Evolutionary conservation across 2,329 filamentous ascomycete species (phyloP), one percentile per base, ranked within the genome.

Genomic region (Apiospora sp.): DNA sequence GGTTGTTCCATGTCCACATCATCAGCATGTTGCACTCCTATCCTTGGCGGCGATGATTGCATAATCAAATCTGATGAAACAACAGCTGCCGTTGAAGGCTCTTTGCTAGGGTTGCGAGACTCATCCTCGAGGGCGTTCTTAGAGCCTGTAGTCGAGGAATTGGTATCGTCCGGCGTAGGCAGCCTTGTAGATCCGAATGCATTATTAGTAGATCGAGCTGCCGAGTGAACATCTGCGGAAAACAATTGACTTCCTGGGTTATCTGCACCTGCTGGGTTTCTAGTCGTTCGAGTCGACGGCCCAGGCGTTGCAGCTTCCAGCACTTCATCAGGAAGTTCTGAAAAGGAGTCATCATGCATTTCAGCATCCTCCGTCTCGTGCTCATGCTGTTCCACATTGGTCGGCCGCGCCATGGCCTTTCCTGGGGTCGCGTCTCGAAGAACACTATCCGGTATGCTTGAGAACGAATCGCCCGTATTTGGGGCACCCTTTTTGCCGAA

Each of bases 291-390:
- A 68, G 72, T 75, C 3, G 77, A 74, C 22, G 77, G 83, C 41
- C 78, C 80, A 0, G 85, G 87, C 1, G 84, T 88, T 5, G 87
- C 88, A 41, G 86, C 86, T 19, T 82, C 83, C 4, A 90, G 83
- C 2, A 89, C 81, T 4, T 80, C 83, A 22, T 87, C 84, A 0
- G 88, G 87, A 22, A 90, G 88, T 70, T 89, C 87, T 0, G 88
- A 90, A 75, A 90, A 90, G 0, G 87, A 89, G 74, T 90, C 88
- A 0, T 89, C 86, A 64, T 89, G 87, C 41, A 79, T 69, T 51
- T 79, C 80, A 1, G 82, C 79, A 1, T 80, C 76, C 3, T 77
- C 77, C 0, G 75, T 37, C 30, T 68, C 71, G 6, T 69, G n/a
- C 7, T 64, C 12, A n/a, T n/a, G n/a, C n/a, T n/a, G n/a, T 48